phyloP scores from a whole-genome alignment of 106 monocot species.

The Ottelia alismoides region DNA sequence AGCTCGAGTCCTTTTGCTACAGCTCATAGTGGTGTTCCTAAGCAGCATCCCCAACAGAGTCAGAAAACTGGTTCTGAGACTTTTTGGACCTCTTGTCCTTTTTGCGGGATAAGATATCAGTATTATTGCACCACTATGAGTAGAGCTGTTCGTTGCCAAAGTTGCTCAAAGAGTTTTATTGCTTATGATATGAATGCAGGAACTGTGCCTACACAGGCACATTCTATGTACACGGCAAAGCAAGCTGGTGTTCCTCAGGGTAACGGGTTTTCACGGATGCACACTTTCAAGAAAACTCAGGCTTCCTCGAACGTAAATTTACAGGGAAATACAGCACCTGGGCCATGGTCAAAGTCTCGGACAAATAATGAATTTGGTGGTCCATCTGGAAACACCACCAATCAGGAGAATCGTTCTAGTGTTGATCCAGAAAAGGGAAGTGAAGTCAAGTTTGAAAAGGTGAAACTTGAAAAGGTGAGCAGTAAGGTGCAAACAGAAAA shows the following conservation, averaged over 20 bases:
- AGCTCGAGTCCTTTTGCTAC: not conserved
- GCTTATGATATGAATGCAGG: constrained; percentile 3
- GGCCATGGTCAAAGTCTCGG: too few relatives aligned
- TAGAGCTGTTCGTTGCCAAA: constrained; percentile 33
- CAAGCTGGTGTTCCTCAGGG: not conserved
- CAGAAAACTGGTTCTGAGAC: too few relatives aligned
- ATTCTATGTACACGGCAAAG: too few relatives aligned
- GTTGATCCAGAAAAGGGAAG: too few relatives aligned
- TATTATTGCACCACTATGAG: constrained; percentile 56
- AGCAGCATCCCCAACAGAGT: too few relatives aligned
- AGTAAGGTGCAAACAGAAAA: constrained; percentile 8
- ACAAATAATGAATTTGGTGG: not conserved
- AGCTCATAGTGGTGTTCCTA: not conserved
- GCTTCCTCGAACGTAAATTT: not conserved
- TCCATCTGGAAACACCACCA: too few relatives aligned
- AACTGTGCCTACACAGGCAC: not conserved
- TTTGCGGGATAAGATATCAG: constrained; percentile 2
- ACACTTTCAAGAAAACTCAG: too few relatives aligned
- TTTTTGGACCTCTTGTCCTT: too few relatives aligned
- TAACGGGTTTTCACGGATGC: not conserved
- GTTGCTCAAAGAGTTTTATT: constrained; percentile 1
- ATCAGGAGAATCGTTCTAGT: too few relatives aligned
- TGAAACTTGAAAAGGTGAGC: constrained; percentile 16
- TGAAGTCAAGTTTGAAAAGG: constrained; percentile 52
- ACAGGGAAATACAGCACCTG: too few relatives aligned